These are phyloP conservation scores for Rhodotorula graminis DNA, from an alignment of 768 basidiomycete genomes.

Conservation along the genomic window DNA sequence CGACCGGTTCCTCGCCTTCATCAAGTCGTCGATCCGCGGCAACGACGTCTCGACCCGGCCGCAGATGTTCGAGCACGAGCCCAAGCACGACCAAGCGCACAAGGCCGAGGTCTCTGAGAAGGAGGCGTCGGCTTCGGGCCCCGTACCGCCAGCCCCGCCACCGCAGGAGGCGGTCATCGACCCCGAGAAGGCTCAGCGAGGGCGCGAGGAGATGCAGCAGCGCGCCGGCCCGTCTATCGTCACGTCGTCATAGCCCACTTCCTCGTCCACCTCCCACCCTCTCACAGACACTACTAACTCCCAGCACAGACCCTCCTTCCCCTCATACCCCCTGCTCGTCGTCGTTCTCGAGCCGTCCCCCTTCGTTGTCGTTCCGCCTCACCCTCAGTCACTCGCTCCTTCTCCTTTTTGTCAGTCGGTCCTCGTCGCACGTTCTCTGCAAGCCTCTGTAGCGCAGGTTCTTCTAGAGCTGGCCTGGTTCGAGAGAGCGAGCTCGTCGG, in stretches of 20 bases:
- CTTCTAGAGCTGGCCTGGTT: too few species aligned
- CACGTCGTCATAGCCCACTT: background rate
- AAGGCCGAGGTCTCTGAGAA: background rate
- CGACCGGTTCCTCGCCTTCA: conserved; percentile 71
- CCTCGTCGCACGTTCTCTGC: too few species aligned
- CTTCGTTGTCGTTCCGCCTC: too few species aligned
- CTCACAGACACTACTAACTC: background rate
- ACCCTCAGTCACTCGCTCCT: too few species aligned
- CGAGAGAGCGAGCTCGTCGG: too few species aligned
- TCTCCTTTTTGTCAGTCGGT: too few species aligned
- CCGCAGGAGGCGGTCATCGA: background rate
- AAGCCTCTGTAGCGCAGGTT: too few species aligned
- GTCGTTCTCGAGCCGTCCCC: background rate
- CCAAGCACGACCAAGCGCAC: background rate
- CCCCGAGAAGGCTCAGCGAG: background rate
- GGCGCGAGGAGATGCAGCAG: background rate
- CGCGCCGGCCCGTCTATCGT: background rate
- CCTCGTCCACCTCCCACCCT: background rate
- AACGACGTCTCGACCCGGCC: conserved; percentile 59
- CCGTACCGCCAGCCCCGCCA: too few species aligned
- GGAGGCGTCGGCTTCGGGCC: too few species aligned
- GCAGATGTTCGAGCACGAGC: conserved; percentile 20
- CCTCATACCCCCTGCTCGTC: background rate
- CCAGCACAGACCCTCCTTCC: background rate
- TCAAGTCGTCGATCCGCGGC: conserved; percentile 78